phyloP scores from a whole-genome alignment of 2,329 filamentous ascomycete species.

The Amylocarpus encephaloides region DNA sequence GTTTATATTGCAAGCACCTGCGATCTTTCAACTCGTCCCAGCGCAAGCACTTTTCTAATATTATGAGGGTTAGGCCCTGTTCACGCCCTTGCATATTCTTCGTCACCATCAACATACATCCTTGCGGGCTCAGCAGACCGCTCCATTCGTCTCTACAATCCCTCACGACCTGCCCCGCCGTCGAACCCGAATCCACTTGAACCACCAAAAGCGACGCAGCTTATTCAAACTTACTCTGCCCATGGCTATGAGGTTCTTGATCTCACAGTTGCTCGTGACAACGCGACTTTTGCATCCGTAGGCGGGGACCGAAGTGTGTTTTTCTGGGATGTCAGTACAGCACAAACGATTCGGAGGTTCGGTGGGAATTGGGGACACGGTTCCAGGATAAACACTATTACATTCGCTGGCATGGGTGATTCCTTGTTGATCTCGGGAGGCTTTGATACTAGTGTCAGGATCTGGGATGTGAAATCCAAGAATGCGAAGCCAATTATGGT shows the following conservation, averaged over 20 bases:
- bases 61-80: constrained; percentile 49
- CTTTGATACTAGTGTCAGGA: constrained; percentile 66
- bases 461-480: constrained; percentile 63
- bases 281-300: constrained; percentile 76
- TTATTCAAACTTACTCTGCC: constrained; percentile 82
- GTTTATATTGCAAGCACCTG: not conserved
- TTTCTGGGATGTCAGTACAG: constrained; percentile 86
- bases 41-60: no score
- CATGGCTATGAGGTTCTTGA: constrained; percentile 92
- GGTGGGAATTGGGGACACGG: constrained; percentile 41
- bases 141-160: constrained; percentile 80
- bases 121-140: constrained; percentile 84
- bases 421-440: constrained; percentile 65
- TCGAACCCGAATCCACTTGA: constrained; percentile 35
- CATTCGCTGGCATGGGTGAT: constrained; percentile 72
- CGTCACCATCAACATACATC: constrained; percentile 67
- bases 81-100: constrained; percentile 67
- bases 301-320: constrained; percentile 90
- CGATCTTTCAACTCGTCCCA: not conserved
- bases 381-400: constrained; percentile 65
- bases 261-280: constrained; percentile 66
- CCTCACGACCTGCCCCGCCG: constrained; percentile 42
- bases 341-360: constrained; percentile 71
- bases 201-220: constrained; percentile 37
- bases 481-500: constrained; percentile 62